Conservation (phyloP, 2,329 filamentous ascomycete species). For the Fusarium abutilonis region DNA sequence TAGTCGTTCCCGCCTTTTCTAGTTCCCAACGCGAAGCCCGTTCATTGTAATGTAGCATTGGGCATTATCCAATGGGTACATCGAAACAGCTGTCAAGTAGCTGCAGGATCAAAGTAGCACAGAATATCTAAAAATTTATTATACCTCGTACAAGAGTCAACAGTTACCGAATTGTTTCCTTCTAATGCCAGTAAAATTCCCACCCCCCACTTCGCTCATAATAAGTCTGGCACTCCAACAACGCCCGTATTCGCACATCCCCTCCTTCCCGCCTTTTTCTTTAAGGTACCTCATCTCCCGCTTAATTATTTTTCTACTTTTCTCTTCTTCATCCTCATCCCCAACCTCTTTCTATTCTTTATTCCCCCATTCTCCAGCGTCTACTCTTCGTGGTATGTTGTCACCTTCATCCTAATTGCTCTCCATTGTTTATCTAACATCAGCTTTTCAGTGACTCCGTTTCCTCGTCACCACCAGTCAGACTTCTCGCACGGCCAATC, state of each 20-base stretch:
- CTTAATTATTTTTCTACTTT: conserved; percentile 45
- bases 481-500: conserved; percentile 34
- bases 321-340: conserved; percentile 35
- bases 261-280: conserved; percentile 45
- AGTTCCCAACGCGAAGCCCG: background rate
- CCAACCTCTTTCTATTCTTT: conserved; percentile 24
- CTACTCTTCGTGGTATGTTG: conserved; percentile 22
- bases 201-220: conserved; percentile 40
- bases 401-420: conserved; percentile 8
- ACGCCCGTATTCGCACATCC: conserved; percentile 45
- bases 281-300: conserved; percentile 44
- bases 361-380: conserved; percentile 25
- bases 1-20: conserved; percentile 7
- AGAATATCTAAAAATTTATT: too few relatives aligned
- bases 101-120: conserved; percentile 2
- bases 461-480: conserved; percentile 36
- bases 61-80: conserved; percentile 22
- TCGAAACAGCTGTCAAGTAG: background rate
- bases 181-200: conserved; percentile 28
- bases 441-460: conserved; percentile 37
- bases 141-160: too few relatives aligned
- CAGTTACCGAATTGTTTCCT: conserved; percentile 9
- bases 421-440: conserved; percentile 28
- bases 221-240: conserved; percentile 39
- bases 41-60: conserved; percentile 24